Conservation (phyloP, 495 filamentous ascomycete genomes). For the Lasiosphaeria miniovina region DNA sequence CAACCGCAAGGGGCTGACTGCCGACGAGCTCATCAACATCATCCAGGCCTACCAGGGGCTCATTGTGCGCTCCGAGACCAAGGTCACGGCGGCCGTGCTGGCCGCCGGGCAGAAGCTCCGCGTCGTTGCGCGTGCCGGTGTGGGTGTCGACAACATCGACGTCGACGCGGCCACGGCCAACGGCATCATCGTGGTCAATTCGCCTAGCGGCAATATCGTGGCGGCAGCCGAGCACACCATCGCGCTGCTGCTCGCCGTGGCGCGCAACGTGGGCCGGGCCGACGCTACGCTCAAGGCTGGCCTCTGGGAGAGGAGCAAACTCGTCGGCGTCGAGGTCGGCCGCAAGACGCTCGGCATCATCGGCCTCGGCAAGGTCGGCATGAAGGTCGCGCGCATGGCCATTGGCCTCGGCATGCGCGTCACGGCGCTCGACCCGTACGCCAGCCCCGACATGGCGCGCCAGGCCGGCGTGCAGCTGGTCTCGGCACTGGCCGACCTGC, state of each 20-base stretch:
- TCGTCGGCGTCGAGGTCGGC: conserved; percentile 68
- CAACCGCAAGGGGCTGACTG: conserved; percentile 49
- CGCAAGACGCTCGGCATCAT: conserved; percentile 66
- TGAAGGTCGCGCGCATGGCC: conserved; percentile 67
- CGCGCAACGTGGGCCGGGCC: conserved; percentile 61
- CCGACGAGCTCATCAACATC: conserved; percentile 54
- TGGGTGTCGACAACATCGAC: conserved; percentile 76
- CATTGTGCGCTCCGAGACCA: conserved; percentile 69
- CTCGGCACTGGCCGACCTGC: conserved; percentile 50
- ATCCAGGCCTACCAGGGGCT: conserved; percentile 65
- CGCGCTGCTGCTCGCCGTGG: conserved; percentile 62
- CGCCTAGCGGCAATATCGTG: conserved; percentile 65
- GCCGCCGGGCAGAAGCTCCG: conserved; percentile 57
- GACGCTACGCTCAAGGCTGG: conserved; percentile 57
- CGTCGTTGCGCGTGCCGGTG: conserved; percentile 71
- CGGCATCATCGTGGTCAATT: conserved; percentile 71
- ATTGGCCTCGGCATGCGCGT: conserved; percentile 68
- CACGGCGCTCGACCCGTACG: conserved; percentile 65
- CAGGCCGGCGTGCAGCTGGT: conserved; percentile 56
- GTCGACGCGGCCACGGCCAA: conserved; percentile 60
- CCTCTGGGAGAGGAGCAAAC: conserved; percentile 65
- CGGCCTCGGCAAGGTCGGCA: conserved; percentile 69
- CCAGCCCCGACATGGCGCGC: conserved; percentile 56
- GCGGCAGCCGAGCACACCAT: conserved; percentile 70
- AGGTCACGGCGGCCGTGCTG: conserved; percentile 60